These are phyloP conservation scores for Rhizopogon vulgaris DNA, from an alignment of 768 basidiomycete species.

Conservation along the genomic window DNA sequence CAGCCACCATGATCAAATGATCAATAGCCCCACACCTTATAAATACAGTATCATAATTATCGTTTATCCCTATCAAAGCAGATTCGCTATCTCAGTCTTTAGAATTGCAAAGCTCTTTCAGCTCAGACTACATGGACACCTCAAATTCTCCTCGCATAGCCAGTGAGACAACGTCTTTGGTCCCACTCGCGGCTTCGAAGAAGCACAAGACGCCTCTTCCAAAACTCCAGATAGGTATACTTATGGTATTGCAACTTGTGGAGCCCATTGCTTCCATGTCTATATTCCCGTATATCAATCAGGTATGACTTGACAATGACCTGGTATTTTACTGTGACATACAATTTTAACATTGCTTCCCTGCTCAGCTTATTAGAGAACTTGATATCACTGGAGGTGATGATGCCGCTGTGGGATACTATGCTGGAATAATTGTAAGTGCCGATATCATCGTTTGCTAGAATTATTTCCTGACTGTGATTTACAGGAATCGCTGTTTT, in stretches of 20 bases:
- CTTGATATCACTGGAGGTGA: neutral
- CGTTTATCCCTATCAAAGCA: neutral
- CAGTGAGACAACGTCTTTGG: neutral
- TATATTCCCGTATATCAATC: slow-evolving; percentile 42
- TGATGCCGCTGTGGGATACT: slow-evolving; percentile 47
- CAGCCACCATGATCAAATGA: neutral
- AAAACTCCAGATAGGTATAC: neutral
- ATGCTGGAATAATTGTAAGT: slow-evolving; percentile 63
- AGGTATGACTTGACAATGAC: slow-evolving; percentile 20
- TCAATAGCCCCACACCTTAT: neutral
- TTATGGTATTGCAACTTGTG: neutral
- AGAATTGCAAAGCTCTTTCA: neutral
- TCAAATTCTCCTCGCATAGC: neutral
- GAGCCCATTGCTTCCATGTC: neutral
- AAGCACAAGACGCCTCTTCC: neutral
- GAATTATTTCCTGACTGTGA: neutral
- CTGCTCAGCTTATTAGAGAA: neutral
- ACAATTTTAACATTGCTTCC: neutral
- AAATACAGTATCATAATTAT: neutral
- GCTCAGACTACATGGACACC: neutral
- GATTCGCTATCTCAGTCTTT: too few species aligned
- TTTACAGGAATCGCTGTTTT: slow-evolving; percentile 67
- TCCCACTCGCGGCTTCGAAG: neutral
- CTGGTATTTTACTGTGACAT: neutral
- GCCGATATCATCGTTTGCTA: neutral